Evolutionary conservation across 2,329 filamentous ascomycete genomes (phyloP), one percentile per base, ranked within the genome.

Genomic region (Fusarium continuum): DNA sequence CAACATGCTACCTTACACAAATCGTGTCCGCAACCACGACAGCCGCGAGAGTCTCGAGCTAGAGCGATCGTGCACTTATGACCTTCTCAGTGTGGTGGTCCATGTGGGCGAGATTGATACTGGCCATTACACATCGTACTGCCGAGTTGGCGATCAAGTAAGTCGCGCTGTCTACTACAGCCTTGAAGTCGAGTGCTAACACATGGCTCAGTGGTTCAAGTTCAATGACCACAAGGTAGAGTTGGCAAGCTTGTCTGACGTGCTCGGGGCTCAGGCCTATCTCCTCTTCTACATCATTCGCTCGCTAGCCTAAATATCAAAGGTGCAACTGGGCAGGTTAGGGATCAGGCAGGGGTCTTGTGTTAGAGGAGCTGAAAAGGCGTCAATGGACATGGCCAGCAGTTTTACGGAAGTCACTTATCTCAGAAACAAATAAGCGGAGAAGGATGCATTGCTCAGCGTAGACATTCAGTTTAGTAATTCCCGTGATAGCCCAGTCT

Each of bases 151-250:
- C 5, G 90, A 91, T 51, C 86, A 91, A 80, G 77, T 78, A 68
- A 59, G 69, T 41, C 19, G n/a, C 13, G 23, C 8, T 11, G 10
- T 13, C 35, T 4, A 8, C 17, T n/a, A 20, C 4, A 16, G 6
- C 31, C 3, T 9, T 20, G 11, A 6, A 23, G 19, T 14, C 8
- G 13, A 31, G 4, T 48, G 16, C 55, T 68, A 38, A 64, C 44
- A 20, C 25, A 62, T 25, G 34, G 10, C 73, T 60, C 66, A 96
- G 84, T 98, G 94, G 94, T 96, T 97, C 75, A 88, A 91, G 51
- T 97, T 97, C 77, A 96, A 98, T 72, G 94, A 98, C 73, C 93
- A 95, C 74, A 93, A 92, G 74, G 94, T 98, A 20, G 91, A 93
- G 60, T 74, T 93, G 52, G 94, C 92, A 3, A 87, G 87, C 40